A percentile compares a stretch with the other conserved stretches of the same genome.
Evolutionary conservation across 345 rosid genomes (phyloP).

Genomic region (Reutealis trisperma): DNA sequence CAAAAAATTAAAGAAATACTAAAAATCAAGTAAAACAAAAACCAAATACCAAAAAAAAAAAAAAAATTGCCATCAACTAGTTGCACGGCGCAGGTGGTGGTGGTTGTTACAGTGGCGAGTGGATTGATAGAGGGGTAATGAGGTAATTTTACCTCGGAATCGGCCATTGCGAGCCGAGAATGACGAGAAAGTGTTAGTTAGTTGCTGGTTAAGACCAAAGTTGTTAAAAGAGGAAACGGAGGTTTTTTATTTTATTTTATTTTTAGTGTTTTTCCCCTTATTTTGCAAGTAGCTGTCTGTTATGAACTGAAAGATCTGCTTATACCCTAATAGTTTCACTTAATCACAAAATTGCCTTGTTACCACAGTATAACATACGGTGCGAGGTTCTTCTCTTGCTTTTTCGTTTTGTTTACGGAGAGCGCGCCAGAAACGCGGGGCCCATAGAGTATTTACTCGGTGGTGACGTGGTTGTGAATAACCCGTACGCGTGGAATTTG

Average conservation of each 20-base stretch:
- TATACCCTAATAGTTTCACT: constrained; percentile 10
- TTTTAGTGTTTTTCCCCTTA: constrained; percentile 1
- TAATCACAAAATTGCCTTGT: constrained; percentile 23
- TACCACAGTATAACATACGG: constrained; percentile 32
- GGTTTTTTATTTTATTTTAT: constrained; percentile 27
- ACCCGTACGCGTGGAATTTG: background rate
- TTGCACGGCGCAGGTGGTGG: background rate
- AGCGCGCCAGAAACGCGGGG: constrained; percentile 16
- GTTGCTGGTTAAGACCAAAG: constrained; percentile 44
- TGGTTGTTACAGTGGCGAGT: background rate
- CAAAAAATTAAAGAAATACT: constrained; percentile 5
- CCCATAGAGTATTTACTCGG: background rate
- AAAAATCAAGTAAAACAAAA: background rate
- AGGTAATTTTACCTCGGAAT: constrained; percentile 51
- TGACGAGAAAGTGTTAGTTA: constrained; percentile 36
- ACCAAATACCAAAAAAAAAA: too few relatives aligned
- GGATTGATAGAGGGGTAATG: constrained; percentile 17
- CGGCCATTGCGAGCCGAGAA: constrained; percentile 44
- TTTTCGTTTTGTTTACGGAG: constrained; percentile 14
- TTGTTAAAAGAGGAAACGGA: constrained; percentile 28
- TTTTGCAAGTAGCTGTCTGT: constrained; percentile 64
- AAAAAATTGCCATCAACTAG: background rate
- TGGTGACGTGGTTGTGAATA: background rate
- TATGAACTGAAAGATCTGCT: constrained; percentile 54
- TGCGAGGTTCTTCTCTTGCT: constrained; percentile 31